phyloP scores from a whole-genome alignment of 768 basidiomycete species.

The Phanerochaete sordida region DNA sequence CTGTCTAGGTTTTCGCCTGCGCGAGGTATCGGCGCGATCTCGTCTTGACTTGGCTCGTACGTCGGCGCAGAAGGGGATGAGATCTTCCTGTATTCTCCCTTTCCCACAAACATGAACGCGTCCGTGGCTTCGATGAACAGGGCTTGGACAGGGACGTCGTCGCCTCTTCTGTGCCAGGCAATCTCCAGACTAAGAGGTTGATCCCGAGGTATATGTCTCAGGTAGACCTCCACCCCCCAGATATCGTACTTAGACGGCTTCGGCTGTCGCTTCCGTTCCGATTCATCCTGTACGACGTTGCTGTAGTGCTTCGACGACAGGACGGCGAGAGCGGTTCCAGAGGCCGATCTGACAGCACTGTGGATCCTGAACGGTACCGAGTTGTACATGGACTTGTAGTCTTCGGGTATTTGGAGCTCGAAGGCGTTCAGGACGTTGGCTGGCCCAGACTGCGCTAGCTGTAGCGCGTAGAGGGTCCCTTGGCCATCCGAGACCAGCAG shows the following conservation, averaged over 20 bases:
- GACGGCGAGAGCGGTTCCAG: conserved; percentile 41
- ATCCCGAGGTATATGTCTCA: conserved; percentile 33
- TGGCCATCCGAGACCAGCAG: conserved; percentile 67
- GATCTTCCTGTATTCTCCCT: conserved; percentile 48
- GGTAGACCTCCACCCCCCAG: conserved; percentile 53
- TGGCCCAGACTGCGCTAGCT: conserved; percentile 34
- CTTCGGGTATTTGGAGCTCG: conserved; percentile 33
- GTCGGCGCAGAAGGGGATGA: conserved; percentile 27
- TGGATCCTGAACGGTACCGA: conserved; percentile 45
- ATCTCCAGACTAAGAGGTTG: conserved; percentile 42
- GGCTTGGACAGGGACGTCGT: conserved; percentile 63
- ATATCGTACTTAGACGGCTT: conserved; percentile 53
- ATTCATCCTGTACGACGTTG: not conserved
- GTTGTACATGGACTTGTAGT: conserved; percentile 21
- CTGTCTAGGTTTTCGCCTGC: conserved; percentile 52
- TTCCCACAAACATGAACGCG: conserved; percentile 56
- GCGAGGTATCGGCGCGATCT: conserved; percentile 68
- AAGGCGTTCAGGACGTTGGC: conserved; percentile 51
- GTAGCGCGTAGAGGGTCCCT: conserved; percentile 63
- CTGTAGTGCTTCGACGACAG: conserved; percentile 55
- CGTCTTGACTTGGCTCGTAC: conserved; percentile 62
- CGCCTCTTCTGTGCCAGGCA: conserved; percentile 67
- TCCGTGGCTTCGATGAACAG: conserved; percentile 42
- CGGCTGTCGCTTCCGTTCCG: not conserved
- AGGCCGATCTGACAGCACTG: conserved; percentile 31